Conservation (phyloP, 192 early-diverging fungal genomes). For the Linderina pennispora region DNA sequence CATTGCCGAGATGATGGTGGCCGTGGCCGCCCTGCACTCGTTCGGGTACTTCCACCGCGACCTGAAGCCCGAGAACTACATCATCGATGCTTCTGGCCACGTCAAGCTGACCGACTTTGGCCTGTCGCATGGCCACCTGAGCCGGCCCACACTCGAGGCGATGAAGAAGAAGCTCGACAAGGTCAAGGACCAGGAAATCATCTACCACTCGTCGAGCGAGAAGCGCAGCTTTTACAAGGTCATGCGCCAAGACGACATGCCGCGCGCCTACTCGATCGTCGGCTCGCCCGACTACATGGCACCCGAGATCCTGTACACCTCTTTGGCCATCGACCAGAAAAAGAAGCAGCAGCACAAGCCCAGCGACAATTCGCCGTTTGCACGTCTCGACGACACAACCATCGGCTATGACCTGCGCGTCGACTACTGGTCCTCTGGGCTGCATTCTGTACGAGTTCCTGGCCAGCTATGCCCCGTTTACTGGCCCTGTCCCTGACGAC, state of each 20-base stretch:
- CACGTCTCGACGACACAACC: slow-evolving; percentile 65
- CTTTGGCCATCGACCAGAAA: slow-evolving; percentile 40
- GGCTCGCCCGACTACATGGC: slow-evolving; percentile 95
- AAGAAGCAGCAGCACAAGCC: slow-evolving; percentile 19
- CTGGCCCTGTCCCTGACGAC: slow-evolving; percentile 58
- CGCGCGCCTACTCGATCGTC: slow-evolving; percentile 74
- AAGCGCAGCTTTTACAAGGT: slow-evolving; percentile 39
- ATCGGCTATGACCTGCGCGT: slow-evolving; percentile 64
- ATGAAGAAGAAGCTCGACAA: slow-evolving; percentile 45
- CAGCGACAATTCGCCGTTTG: slow-evolving; percentile 29
- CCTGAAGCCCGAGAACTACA: slow-evolving; percentile 85
- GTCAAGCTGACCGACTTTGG: slow-evolving; percentile 90
- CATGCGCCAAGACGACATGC: slow-evolving; percentile 50
- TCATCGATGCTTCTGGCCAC: slow-evolving; percentile 68
- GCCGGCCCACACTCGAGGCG: slow-evolving; percentile 33
- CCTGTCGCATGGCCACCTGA: slow-evolving; percentile 75
- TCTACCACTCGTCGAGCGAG: slow-evolving; percentile 42
- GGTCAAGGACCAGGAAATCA: slow-evolving; percentile 48
- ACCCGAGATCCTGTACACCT: slow-evolving; percentile 69
- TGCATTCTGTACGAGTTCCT: slow-evolving; percentile 76
- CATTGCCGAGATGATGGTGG: slow-evolving; percentile 78
- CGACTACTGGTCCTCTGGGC: slow-evolving; percentile 72
- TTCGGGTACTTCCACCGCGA: slow-evolving; percentile 91
- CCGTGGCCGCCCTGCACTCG: slow-evolving; percentile 74
- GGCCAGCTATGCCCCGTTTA: slow-evolving; percentile 69